Conservation (phyloP, 2,329 filamentous ascomycete species). For the Cercospora sp. region DNA sequence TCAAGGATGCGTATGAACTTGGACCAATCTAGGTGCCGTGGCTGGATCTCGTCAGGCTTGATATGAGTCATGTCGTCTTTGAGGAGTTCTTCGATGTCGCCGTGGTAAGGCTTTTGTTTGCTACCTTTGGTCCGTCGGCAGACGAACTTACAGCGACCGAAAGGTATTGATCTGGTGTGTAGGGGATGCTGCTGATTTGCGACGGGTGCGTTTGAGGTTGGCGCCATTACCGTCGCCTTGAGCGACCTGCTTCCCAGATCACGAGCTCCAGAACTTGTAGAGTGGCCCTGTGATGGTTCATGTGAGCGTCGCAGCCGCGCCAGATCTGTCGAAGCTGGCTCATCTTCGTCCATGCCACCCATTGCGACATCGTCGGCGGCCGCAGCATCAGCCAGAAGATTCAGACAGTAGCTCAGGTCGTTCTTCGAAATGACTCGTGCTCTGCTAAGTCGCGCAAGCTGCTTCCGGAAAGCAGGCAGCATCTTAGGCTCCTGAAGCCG, state of each 20-base stretch:
- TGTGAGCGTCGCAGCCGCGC: neutral
- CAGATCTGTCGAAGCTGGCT: neutral
- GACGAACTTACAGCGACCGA: constrained; percentile 18
- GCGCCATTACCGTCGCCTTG: neutral
- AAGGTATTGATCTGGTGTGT: constrained; percentile 1
- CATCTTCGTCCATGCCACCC: neutral
- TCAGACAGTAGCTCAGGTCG: constrained; percentile 23
- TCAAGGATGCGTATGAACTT: constrained; percentile 17
- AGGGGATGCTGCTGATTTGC: neutral
- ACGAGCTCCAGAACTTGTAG: neutral
- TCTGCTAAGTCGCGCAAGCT: constrained; percentile 36
- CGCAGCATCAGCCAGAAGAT: constrained; percentile 1
- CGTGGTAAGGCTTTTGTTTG: constrained; percentile 4
- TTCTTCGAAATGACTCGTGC: constrained; percentile 14
- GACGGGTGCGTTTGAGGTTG: neutral
- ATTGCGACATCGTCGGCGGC: neutral
- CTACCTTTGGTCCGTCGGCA: constrained; percentile 13
- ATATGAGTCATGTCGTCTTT: constrained; percentile 11
- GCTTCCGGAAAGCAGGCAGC: constrained; percentile 35
- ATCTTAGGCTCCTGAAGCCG: constrained; percentile 32
- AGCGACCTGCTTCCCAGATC: neutral
- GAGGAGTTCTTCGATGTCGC: constrained; percentile 12
- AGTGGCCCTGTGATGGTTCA: neutral
- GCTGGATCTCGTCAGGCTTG: constrained; percentile 13
- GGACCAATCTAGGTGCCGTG: constrained; percentile 19